These are phyloP conservation scores for Microcyclospora pomicola DNA, from an alignment of 2,329 filamentous ascomycete genomes.

Conservation along the genomic window DNA sequence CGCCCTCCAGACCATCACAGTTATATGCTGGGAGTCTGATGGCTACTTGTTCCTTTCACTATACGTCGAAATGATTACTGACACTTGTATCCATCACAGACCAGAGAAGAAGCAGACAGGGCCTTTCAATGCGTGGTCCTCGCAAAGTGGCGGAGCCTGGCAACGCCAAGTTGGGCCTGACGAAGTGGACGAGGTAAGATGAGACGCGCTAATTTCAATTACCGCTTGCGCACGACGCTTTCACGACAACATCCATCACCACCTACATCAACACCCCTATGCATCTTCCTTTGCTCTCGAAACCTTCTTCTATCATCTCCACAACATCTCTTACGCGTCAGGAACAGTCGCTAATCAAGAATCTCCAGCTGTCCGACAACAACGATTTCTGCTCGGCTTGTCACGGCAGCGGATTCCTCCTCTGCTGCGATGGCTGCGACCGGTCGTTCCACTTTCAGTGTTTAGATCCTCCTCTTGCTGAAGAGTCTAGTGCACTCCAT, in stretches of 20 bases:
- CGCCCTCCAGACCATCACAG: too few relatives aligned
- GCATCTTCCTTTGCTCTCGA: constrained; percentile 15
- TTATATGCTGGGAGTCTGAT: not conserved
- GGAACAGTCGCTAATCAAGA: constrained; percentile 24
- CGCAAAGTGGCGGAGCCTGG: constrained; percentile 46
- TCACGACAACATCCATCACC: constrained; percentile 9
- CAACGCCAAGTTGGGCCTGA: constrained; percentile 49
- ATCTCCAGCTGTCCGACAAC: constrained; percentile 43
- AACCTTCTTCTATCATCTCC: constrained; percentile 12
- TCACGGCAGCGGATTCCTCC: constrained; percentile 65
- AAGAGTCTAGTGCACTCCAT: constrained; percentile 37
- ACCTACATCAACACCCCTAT: constrained; percentile 11
- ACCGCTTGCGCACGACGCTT: constrained; percentile 25
- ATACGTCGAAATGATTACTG: constrained; percentile 9
- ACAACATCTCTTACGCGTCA: constrained; percentile 8
- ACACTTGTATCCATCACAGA: constrained; percentile 31
- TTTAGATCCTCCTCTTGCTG: constrained; percentile 58
- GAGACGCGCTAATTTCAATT: constrained; percentile 21
- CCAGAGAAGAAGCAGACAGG: constrained; percentile 64
- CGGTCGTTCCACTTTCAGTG: constrained; percentile 84
- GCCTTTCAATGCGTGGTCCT: constrained; percentile 54
- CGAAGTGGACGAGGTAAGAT: constrained; percentile 41
- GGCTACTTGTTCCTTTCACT: not conserved
- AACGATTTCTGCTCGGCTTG: constrained; percentile 85
- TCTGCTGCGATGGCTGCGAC: constrained; percentile 88